These are phyloP conservation scores for Tetrapisispora namnaoensis DNA, from an alignment of 805 yeast genomes.

Conservation along the genomic window DNA sequence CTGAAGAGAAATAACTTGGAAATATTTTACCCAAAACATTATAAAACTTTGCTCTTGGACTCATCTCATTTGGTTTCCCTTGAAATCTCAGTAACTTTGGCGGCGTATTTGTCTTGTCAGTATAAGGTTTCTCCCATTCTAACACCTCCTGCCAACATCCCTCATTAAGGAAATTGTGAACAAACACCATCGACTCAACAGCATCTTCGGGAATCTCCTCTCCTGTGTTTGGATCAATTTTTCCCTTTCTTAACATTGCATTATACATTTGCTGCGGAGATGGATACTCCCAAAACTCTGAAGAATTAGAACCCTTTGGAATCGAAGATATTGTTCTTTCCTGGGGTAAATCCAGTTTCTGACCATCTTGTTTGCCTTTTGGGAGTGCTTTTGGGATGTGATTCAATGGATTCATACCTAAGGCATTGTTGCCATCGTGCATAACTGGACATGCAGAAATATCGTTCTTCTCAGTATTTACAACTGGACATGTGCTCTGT, in stretches of 20 bases:
- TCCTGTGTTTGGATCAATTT: constrained; percentile 35
- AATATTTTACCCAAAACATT: constrained; percentile 55
- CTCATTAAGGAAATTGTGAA: constrained; percentile 91
- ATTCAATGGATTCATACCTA: constrained; percentile 62
- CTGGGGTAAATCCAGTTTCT: constrained; percentile 66
- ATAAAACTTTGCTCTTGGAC: constrained; percentile 75
- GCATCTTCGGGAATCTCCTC: constrained; percentile 90
- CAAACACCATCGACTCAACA: constrained; percentile 92
- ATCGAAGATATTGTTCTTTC: constrained; percentile 76
- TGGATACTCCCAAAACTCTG: constrained; percentile 96
- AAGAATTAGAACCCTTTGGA: constrained; percentile 63
- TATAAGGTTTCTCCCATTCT: constrained; percentile 78
- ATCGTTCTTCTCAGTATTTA: constrained; percentile 15
- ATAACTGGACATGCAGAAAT: constrained; percentile 21
- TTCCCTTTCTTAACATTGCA: constrained; percentile 94
- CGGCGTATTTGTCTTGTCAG: constrained; percentile 40
- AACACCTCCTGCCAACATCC: constrained; percentile 95
- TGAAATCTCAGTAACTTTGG: constrained; percentile 82
- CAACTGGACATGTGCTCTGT: constrained; percentile 37
- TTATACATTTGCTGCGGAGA: constrained; percentile 98
- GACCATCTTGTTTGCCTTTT: constrained; percentile 65
- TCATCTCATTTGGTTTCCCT: constrained; percentile 80
- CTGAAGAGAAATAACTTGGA: constrained; percentile 62
- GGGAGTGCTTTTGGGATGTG: constrained; percentile 72
- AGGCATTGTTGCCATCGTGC: constrained; percentile 20